Base-by-base conservation (phyloP, 2,329 filamentous ascomycete species). In the Exophiala sp. region DNA sequence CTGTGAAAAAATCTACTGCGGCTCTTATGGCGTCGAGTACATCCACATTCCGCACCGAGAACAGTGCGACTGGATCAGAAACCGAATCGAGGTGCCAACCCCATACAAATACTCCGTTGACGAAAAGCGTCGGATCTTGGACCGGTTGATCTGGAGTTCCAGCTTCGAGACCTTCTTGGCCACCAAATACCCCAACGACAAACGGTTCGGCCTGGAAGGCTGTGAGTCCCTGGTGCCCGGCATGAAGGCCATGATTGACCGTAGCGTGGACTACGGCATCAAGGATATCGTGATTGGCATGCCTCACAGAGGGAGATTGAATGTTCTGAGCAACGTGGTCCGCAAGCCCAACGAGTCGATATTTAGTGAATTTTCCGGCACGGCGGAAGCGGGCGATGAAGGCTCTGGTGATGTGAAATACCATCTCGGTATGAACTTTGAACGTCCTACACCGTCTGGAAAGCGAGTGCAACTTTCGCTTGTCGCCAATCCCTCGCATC, bases 241-340 rank as follows among this genome's bases (percentile, higher is more conserved):
- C 69, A 98, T 98, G 93, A 98, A 98, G 78, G 93, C 93, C 46
- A 76, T 98, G 57, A 98, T 98, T 59, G 93, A 98, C 71, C 87
- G 93, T 65, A 96, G 90, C 66, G 93, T 98, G 62, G 93, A 98
- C 68, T 95, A 95, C 65, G 93, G 93, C 52, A 86, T 98, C 66
- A 97, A 97, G 78, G 93, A 98, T 66, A 97, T 98, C 63, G 87
- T 98, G 66, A 98, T 98, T 65, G 93, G 93, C 65, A 98, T 98
- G 93, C 93, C 93, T 60, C 93, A 98, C 72, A 89, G 93, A 81
- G 93, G 93, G 66, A 88, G 93, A 77, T 82, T 98, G 58, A 98
- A 98, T 66, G 89, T 98, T 46, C 82, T 98, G 57, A 94, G 86
- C 75, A 98, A 98, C 73, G 93, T 98, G 65, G 93, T 98, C 62